Conservation (phyloP, 495 filamentous ascomycete species). For the Penicillium roqueforti region DNA sequence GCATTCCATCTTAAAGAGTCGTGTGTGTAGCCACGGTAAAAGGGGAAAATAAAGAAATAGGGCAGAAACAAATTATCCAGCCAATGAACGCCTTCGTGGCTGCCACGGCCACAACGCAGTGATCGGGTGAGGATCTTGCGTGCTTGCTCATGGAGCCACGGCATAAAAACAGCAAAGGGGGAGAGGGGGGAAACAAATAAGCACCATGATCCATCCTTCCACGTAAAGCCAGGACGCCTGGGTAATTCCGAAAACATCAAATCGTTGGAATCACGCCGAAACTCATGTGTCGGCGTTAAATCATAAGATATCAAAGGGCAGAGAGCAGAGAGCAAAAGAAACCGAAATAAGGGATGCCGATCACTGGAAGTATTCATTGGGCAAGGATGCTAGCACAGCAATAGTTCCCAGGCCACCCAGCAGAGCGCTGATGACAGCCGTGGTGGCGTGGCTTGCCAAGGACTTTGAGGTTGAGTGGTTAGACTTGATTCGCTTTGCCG, state of each 20-base stretch:
- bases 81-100: not conserved
- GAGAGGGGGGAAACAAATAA: not conserved
- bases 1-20: not conserved
- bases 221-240: slow-evolving; percentile 2
- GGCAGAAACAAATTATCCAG: not conserved
- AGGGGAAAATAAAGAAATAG: not conserved
- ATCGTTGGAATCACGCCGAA: slow-evolving; percentile 2
- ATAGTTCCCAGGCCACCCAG: slow-evolving; percentile 49
- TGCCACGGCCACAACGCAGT: not conserved
- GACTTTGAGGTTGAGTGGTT: slow-evolving; percentile 12
- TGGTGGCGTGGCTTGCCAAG: slow-evolving; percentile 39
- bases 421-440: slow-evolving; percentile 42
- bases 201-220: not conserved
- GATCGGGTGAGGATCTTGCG: not conserved
- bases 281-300: not conserved
- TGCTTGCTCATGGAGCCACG: not conserved
- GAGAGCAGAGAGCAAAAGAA: not conserved
- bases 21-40: not conserved
- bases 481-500: slow-evolving; percentile 33
- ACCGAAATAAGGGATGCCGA: not conserved
- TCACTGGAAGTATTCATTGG: slow-evolving; percentile 38
- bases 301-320: not conserved
- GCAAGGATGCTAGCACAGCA: slow-evolving; percentile 44
- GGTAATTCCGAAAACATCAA: not conserved
- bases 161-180: not conserved